A percentile compares a stretch with the other conserved stretches of the same genome.
phyloP scores from a whole-genome alignment of 2,329 filamentous ascomycete species.

The Endothia cerciana region DNA sequence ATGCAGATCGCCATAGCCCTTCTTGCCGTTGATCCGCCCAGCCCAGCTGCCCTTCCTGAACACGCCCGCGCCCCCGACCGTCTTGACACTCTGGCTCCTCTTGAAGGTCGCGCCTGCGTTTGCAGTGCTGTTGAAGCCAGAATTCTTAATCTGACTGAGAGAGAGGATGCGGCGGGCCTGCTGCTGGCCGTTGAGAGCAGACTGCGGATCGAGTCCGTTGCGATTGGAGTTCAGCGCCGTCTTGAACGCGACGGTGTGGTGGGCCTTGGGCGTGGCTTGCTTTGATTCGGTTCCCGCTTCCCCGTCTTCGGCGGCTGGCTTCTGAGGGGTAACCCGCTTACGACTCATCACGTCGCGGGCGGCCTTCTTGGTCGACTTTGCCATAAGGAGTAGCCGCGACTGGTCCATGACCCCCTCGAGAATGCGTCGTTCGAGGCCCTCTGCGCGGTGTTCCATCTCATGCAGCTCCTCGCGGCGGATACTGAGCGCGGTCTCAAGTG shows the following conservation, averaged over 20 bases:
- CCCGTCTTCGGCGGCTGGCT: constrained; percentile 33
- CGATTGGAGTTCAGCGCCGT: constrained; percentile 59
- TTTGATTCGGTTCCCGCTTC: constrained; percentile 35
- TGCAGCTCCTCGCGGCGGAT: constrained; percentile 90
- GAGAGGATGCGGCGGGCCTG: constrained; percentile 79
- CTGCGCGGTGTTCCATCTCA: constrained; percentile 86
- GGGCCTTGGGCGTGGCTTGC: constrained; percentile 27
- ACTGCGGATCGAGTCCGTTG: constrained; percentile 52
- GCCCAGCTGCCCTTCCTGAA: constrained; percentile 74
- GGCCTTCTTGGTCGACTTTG: constrained; percentile 56
- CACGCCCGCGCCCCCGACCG: constrained; percentile 52
- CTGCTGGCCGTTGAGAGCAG: constrained; percentile 35
- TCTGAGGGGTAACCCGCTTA: constrained; percentile 56
- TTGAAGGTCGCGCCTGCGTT: constrained; percentile 66
- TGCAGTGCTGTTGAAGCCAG: constrained; percentile 20
- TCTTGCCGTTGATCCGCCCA: constrained; percentile 46
- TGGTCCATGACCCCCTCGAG: constrained; percentile 96
- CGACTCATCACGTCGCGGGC: constrained; percentile 61
- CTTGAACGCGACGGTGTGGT: constrained; percentile 46
- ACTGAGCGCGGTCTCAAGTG: constrained; percentile 85
- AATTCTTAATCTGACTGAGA: constrained; percentile 84
- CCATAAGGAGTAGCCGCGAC: constrained; percentile 85
- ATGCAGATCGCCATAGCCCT: constrained; percentile 57
- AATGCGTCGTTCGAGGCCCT: constrained; percentile 87
- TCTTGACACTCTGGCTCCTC: constrained; percentile 78